Evolutionary conservation across 352 stramenopile genomes (phyloP).

Genomic region (Phytophthora lateralis): DNA sequence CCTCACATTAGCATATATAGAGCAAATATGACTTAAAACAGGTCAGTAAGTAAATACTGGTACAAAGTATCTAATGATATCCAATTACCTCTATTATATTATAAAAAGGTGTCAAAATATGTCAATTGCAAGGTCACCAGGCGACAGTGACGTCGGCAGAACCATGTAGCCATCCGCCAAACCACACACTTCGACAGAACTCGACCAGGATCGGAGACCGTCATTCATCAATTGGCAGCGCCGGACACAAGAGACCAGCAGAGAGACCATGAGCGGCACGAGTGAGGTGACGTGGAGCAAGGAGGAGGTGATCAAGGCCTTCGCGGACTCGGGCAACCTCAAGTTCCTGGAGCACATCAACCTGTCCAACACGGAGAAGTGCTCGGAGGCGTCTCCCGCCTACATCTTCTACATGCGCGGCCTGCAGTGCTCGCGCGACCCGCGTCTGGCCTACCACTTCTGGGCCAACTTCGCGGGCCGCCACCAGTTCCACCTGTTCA

Average conservation of each 20-base stretch:
- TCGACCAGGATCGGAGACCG: too few species aligned
- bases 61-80: too few species aligned
- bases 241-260: not conserved
- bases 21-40: not conserved
- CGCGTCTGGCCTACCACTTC: constrained; percentile 69
- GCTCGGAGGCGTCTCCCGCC: constrained; percentile 45
- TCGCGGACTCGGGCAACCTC: constrained; percentile 63
- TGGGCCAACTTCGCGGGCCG: constrained; percentile 67
- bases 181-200: constrained; percentile 15
- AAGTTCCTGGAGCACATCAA: constrained; percentile 80
- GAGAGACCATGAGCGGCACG: constrained; percentile 29
- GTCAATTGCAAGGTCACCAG: not conserved
- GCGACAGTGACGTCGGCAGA: too few species aligned
- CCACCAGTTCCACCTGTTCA: constrained; percentile 81
- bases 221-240: constrained; percentile 25
- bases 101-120: not conserved
- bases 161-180: constrained; percentile 25
- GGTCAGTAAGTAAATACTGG: not conserved
- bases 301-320: constrained; percentile 54
- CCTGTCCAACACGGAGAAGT: constrained; percentile 62
- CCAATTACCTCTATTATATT: too few species aligned
- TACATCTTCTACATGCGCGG: constrained; percentile 74
- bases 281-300: constrained; percentile 48
- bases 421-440: constrained; percentile 66
- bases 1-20: not conserved